Conservation (phyloP, 441 rosid species). For the Syzygium syzygioides region DNA sequence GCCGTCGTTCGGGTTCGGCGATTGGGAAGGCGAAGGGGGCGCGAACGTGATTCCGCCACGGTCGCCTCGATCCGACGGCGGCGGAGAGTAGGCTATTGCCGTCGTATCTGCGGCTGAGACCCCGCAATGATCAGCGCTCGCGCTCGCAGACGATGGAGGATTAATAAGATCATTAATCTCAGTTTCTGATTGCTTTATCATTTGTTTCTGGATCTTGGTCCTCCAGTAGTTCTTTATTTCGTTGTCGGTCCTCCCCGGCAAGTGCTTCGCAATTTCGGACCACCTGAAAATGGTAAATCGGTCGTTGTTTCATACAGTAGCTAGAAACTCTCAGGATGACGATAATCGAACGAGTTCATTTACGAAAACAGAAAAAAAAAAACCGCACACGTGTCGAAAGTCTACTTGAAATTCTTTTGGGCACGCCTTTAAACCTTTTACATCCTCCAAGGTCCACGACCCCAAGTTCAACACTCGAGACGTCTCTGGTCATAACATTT, state of each 20-base stretch:
- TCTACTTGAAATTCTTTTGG: background rate
- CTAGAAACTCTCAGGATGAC: too few species aligned
- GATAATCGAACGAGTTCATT: background rate
- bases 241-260: background rate
- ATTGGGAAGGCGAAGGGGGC: background rate
- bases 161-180: background rate
- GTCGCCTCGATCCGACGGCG: background rate
- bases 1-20: background rate
- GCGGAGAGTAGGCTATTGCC: background rate
- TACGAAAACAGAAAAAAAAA: background rate
- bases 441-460: background rate
- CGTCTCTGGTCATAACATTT: background rate
- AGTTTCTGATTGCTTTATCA: background rate
- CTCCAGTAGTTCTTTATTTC: background rate
- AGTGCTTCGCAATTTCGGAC: background rate
- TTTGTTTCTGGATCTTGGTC: background rate
- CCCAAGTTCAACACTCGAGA: background rate
- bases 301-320: too few species aligned
- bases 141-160: background rate
- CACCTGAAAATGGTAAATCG: background rate
- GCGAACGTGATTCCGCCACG: too few species aligned
- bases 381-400: background rate
- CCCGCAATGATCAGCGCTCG: background rate
- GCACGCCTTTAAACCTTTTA: background rate
- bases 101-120: background rate